These are phyloP conservation scores for Fusarium luffae DNA, from an alignment of 2,329 filamentous ascomycete genomes.

Conservation along the genomic window DNA sequence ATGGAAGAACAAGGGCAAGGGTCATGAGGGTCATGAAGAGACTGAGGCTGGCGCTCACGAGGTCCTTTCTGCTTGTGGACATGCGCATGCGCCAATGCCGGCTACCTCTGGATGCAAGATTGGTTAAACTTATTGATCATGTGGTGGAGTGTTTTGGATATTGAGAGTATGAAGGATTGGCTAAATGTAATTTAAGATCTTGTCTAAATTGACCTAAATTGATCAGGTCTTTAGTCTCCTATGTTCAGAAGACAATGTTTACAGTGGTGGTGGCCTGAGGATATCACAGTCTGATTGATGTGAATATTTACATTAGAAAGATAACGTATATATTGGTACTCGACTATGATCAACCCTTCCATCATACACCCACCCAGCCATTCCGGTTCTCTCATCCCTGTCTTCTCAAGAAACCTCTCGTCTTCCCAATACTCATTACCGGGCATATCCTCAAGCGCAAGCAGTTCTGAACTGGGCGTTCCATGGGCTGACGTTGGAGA, in stretches of 20 bases:
- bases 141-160: neutral
- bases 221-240: neutral
- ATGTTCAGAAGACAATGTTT: too few species aligned
- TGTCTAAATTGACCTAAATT: rapidly evolving
- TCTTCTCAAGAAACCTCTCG: too few species aligned
- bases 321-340: neutral
- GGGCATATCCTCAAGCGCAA: neutral
- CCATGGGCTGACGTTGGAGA: neutral
- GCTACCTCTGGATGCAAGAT: neutral
- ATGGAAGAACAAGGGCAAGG: neutral
- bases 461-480: neutral
- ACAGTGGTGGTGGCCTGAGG: too few species aligned
- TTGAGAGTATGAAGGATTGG: neutral
- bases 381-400: too few species aligned
- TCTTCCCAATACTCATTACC: too few species aligned
- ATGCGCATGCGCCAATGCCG: neutral
- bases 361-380: too few species aligned
- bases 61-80: neutral
- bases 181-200: neutral
- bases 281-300: too few species aligned
- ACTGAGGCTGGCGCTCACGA: neutral
- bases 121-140: neutral
- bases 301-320: neutral
- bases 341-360: too few species aligned
- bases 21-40: neutral